Base-by-base conservation (phyloP, 1,139 yeast genomes). In the Suhomyces taliae region DNA sequence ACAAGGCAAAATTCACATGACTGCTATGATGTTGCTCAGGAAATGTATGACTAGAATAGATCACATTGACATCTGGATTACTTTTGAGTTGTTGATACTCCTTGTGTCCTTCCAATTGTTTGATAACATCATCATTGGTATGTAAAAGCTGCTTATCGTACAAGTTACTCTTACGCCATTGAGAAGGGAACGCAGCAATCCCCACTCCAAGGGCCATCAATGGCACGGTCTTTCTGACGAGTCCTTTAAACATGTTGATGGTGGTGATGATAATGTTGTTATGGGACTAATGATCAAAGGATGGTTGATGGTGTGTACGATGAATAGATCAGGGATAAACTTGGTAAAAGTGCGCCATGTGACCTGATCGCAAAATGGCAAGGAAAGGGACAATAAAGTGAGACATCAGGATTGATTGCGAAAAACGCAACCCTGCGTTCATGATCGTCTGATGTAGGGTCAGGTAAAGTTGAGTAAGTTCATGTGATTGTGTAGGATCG, bases 1-100 rank as follows among this genome's bases (percentile, higher is more conserved):
- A 66, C 9, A 85, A 63, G 0, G 91, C 91, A 39, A 82, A 81
- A 0, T 84, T 82, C 4, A 85, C 88, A 60, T 84, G 84, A 58
- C 85, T 82, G 4, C 62, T 59, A 39, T 76, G 79, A 59, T 86
- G 90, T 27, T 82, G 83, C 40, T 68, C 71, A 0, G 93, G 91
- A 35, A 86, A 76, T 27, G 73, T 62, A 12, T 74, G 66, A 11
- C 82, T 74, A 7, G 74, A 67, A 12, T 62, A 58, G 46, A 65
- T 56, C 32, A 55, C 54, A 19, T 48, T 54, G 40, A 60, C 61
- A 27, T 63, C 55, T 3, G 63, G 53, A 50, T 78, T 67, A 0
- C 58, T 47, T 1, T 51, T 47, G 29, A 79, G 58, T 6, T 55
- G 43, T 47, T 69, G 59, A 58, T 63, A 81, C 15, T 70, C 61